These are phyloP conservation scores for Immersiporthe knoxdaviesiana DNA, from an alignment of 2,329 filamentous ascomycete genomes.

Conservation along the genomic window DNA sequence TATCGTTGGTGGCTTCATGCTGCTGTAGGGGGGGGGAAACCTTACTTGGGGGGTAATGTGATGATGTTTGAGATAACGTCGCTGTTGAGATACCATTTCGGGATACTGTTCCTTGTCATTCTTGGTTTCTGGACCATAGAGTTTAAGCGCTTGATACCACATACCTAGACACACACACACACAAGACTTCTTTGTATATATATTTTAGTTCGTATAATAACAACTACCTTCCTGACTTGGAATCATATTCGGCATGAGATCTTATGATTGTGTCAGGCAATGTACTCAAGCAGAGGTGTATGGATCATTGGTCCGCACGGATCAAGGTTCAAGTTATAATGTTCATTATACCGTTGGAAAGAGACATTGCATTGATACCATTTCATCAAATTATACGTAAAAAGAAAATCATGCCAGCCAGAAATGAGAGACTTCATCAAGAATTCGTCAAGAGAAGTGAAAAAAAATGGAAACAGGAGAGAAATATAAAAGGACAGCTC, in stretches of 20 bases:
- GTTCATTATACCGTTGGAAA: background rate
- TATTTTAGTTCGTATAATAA: background rate
- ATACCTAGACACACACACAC: background rate
- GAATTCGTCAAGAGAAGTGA: no score
- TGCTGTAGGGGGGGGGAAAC: constrained; percentile 11
- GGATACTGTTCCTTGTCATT: background rate
- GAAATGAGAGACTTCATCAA: no score
- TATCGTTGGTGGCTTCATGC: constrained; percentile 18
- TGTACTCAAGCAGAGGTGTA: background rate
- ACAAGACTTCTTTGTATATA: background rate
- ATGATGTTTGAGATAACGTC: constrained; percentile 1
- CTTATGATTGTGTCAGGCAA: no score
- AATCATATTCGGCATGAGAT: no score
- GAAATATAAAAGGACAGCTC: background rate
- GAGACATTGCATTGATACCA: background rate
- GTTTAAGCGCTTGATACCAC: background rate
- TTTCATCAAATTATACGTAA: background rate
- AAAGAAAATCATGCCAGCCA: no score
- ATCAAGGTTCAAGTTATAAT: background rate
- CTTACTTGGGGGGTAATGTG: background rate
- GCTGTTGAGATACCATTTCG: constrained; percentile 3
- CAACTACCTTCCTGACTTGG: no score
- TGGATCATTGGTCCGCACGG: background rate
- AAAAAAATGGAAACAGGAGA: background rate
- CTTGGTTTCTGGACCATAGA: constrained; percentile 4